Conservation (phyloP, 306 rosid species). For the Neltuma alba region DNA sequence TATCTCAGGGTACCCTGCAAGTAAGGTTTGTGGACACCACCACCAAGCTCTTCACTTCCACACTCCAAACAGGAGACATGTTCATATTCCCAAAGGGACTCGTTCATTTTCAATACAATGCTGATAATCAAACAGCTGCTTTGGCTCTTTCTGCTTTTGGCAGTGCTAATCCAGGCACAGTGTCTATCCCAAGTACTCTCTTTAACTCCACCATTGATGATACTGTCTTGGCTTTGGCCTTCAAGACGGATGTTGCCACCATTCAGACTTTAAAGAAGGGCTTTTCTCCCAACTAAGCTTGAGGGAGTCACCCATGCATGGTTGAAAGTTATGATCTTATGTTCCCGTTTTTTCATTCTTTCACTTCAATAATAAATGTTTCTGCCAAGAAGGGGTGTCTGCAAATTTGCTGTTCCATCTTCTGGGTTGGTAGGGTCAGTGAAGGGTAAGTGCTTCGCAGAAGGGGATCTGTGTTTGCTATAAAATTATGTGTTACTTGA, state of each 20-base stretch:
- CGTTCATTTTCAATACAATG: too few relatives aligned
- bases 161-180: too few relatives aligned
- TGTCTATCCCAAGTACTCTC: too few relatives aligned
- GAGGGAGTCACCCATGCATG: not conserved
- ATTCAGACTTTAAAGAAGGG: too few relatives aligned
- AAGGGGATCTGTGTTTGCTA: not conserved
- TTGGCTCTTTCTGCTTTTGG: too few relatives aligned
- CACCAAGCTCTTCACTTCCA: constrained; percentile 45
- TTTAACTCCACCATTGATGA: too few relatives aligned
- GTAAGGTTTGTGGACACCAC: constrained; percentile 59
- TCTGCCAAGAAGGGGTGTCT: not conserved
- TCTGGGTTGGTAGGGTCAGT: not conserved
- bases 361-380: constrained; percentile 8
- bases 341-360: not conserved
- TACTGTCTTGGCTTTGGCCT: too few relatives aligned
- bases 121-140: too few relatives aligned
- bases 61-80: too few relatives aligned
- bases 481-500: not conserved
- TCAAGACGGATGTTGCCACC: too few relatives aligned
- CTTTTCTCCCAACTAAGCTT: too few relatives aligned
- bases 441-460: not conserved
- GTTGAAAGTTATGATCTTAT: not conserved
- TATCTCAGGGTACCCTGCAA: constrained; percentile 40
- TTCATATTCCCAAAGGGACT: too few relatives aligned
- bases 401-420: not conserved